Conservation (phyloP, 2,329 filamentous ascomycete species). For the Paecilomyces sp. region DNA sequence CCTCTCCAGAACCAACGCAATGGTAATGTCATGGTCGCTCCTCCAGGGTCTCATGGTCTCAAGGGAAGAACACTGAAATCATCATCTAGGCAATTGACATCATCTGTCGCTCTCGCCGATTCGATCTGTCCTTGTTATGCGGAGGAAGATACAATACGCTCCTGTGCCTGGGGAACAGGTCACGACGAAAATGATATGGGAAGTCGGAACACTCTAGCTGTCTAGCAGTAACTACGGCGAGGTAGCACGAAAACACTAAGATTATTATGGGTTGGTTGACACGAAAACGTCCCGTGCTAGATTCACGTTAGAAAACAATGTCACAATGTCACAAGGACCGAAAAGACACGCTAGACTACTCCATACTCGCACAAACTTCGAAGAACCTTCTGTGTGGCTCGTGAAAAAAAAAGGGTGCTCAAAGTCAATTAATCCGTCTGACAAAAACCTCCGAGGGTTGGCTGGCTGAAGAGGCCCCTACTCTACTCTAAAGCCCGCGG, state of each 20-base stretch:
- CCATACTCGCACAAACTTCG: not conserved
- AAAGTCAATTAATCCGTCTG: too few relatives aligned
- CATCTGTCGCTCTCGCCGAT: not conserved
- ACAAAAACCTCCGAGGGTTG: too few relatives aligned
- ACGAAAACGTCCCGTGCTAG: not conserved
- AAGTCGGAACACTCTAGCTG: too few relatives aligned
- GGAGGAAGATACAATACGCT: not conserved
- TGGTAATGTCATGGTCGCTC: not conserved
- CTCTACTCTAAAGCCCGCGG: not conserved
- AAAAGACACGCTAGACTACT: not conserved
- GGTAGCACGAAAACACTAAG: not conserved
- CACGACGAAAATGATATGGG: too few relatives aligned
- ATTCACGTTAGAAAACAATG: not conserved
- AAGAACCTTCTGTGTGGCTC: not conserved
- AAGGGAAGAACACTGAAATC: too few relatives aligned
- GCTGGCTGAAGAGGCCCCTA: too few relatives aligned
- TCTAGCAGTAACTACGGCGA: not conserved
- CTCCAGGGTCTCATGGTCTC: not conserved
- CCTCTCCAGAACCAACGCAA: not conserved
- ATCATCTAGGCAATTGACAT: not conserved
- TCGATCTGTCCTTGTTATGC: not conserved
- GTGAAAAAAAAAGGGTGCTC: not conserved
- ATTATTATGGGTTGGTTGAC: not conserved
- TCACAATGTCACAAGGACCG: too few relatives aligned
- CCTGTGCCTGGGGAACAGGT: too few relatives aligned